Evolutionary conservation across 352 stramenopile species (phyloP).

Genomic region (Phytophthora meadii): DNA sequence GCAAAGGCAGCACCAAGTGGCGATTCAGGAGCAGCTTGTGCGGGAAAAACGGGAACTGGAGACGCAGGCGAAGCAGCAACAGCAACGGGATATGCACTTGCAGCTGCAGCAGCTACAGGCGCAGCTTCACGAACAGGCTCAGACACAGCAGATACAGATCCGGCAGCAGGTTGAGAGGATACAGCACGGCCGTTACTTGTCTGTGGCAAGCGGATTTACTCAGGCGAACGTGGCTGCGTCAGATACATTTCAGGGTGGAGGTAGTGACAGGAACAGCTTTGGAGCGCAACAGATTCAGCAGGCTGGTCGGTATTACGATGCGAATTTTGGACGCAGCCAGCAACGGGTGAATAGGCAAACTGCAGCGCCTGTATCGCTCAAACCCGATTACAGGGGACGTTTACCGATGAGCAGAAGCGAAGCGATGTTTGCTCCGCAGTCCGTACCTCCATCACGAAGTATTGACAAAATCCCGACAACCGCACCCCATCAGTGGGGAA

Average conservation of each 20-base stretch:
- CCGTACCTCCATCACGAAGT: conserved; percentile 12
- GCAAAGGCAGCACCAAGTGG: conserved; percentile 29
- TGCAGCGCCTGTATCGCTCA: conserved; percentile 4
- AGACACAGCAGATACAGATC: conserved; percentile 14
- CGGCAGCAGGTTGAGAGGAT: conserved; percentile 23
- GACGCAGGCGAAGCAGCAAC: conserved; percentile 23
- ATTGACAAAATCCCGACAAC: not conserved
- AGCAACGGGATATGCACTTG: conserved; percentile 14
- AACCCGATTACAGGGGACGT: not conserved
- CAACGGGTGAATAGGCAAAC: conserved; percentile 7
- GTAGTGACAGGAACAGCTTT: not conserved
- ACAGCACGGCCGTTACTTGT: conserved; percentile 12
- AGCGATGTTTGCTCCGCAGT: conserved; percentile 20
- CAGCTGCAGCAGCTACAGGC: conserved; percentile 28
- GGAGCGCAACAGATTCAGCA: conserved; percentile 6
- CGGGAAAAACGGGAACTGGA: conserved; percentile 18
- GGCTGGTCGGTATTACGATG: conserved; percentile 1
- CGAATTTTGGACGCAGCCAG: not conserved
- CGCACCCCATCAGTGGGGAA: conserved; percentile 16
- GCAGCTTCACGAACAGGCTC: conserved; percentile 23
- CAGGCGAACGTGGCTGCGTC: conserved; percentile 1
- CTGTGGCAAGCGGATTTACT: not conserved
- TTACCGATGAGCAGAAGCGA: conserved; percentile 9
- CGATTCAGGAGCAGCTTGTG: conserved; percentile 33
- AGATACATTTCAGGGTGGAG: not conserved